These are phyloP conservation scores for Polytrichum formosum DNA, from an alignment of 225 moss, liverwort and hornwort species.

Conservation along the genomic window DNA sequence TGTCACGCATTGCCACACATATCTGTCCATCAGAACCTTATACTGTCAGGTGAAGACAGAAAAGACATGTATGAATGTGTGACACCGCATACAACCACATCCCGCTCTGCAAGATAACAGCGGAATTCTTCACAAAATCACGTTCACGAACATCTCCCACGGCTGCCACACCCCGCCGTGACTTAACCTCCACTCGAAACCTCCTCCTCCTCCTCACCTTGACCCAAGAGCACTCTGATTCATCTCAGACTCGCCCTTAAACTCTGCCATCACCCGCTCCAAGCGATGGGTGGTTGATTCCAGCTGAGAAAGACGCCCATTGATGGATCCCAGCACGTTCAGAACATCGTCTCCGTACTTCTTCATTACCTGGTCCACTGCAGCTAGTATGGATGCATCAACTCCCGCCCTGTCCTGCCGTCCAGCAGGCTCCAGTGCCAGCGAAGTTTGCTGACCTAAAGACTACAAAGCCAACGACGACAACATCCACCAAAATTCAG, in stretches of 20 bases:
- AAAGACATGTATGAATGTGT: too few relatives aligned
- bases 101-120: too few relatives aligned
- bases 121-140: too few relatives aligned
- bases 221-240: slow-evolving; percentile 63
- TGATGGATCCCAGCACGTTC: slow-evolving; percentile 67
- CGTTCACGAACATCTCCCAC: too few relatives aligned
- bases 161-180: too few relatives aligned
- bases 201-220: slow-evolving; percentile 19
- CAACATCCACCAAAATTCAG: not conserved
- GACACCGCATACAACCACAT: too few relatives aligned
- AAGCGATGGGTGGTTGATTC: slow-evolving; percentile 73
- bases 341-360: slow-evolving; percentile 76
- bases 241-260: slow-evolving; percentile 51
- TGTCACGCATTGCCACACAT: too few relatives aligned
- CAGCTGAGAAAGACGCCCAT: slow-evolving; percentile 72
- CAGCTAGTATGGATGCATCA: slow-evolving; percentile 65
- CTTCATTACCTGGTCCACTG: slow-evolving; percentile 87
- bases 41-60: too few relatives aligned
- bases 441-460: slow-evolving; percentile 47
- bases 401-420: slow-evolving; percentile 55
- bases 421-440: slow-evolving; percentile 31
- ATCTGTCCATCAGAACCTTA: too few relatives aligned
- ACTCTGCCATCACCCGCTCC: slow-evolving; percentile 66
- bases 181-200: too few relatives aligned
- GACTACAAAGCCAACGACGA: slow-evolving; percentile 13